phyloP scores from a whole-genome alignment of 805 yeast species.

The Saccharomycopsis fibuligera region DNA sequence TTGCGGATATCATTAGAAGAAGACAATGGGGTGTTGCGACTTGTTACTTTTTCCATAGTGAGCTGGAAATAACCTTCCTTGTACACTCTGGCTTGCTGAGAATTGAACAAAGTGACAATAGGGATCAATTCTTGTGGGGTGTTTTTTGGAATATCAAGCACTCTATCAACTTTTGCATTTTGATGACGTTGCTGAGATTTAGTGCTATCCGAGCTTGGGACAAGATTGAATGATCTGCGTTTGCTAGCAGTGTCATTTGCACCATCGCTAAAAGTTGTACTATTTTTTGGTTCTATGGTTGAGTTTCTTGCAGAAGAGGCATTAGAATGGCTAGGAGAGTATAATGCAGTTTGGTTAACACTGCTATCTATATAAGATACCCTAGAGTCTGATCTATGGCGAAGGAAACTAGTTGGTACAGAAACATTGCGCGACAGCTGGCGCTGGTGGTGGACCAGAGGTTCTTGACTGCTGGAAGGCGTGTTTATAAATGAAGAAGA shows the following conservation, averaged over 20 bases:
- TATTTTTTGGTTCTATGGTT: not conserved
- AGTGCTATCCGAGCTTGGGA: not conserved
- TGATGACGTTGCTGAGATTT: not conserved
- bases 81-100: slow-evolving; percentile 66
- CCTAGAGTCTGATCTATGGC: slow-evolving; percentile 14
- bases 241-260: not conserved
- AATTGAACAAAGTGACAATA: slow-evolving; percentile 58
- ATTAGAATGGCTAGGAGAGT: slow-evolving; percentile 1
- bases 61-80: slow-evolving; percentile 40
- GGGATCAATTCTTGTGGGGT: slow-evolving; percentile 65
- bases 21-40: not conserved
- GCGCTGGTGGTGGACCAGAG: too few species aligned
- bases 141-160: slow-evolving; percentile 16
- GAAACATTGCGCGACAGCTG: slow-evolving; percentile 9
- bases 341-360: not conserved
- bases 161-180: slow-evolving; percentile 11
- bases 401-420: slow-evolving; percentile 15
- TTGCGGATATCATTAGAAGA: not conserved
- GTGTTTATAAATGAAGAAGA: too few species aligned
- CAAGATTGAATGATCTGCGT: slow-evolving; percentile 11
- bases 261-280: not conserved
- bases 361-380: slow-evolving; percentile 17
- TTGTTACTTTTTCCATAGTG: slow-evolving; percentile 3
- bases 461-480: too few species aligned
- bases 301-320: slow-evolving; percentile 2